Base-by-base conservation (phyloP, 176 grass and related monocot species). In the Cenchrus americanus region DNA sequence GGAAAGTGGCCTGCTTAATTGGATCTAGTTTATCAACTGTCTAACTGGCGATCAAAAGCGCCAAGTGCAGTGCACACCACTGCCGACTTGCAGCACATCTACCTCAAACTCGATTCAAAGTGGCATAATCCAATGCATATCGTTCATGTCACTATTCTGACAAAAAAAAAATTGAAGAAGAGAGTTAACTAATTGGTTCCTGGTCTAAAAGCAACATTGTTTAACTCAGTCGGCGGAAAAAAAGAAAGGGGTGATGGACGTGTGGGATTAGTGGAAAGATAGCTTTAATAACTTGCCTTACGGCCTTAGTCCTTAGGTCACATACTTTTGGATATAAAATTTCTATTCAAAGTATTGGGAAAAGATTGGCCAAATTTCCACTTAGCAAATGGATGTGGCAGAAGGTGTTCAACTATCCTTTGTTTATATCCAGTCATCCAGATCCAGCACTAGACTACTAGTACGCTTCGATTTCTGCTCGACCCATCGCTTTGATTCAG, bases 211-310 rank as follows among this genome's bases (percentile, higher is more conserved):
- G 66, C 24, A 59, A 19, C n/a, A 26, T 0, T 30, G 63, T 42
- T 71, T 71, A 73, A 40, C 24, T 42, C 14, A 79, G 86, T 79
- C 59, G 47, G 59, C 75, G 18, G 18, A 32, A 61, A 80, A 74
- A 48, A 5, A 66, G 57, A 32, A 15, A 1, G 15, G 1, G 18
- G 11, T 2, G 18, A 57, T 75, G 49, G 11, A 61, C 13, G 61
- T 27, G 34, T 24, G 74, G 37, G 49, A 68, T 42, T 68, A 4
- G 43, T 23, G 24, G 17, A 46, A 74, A 80, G 58, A 11, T 43
- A 27, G 44, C 6, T 73, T 66, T 52, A 60, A 10, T 50, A 50
- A 46, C 23, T 30, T 9, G 57, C 34, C 5, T 44, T 44, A 5
- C 7, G 42, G 42, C 49, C 43, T 24, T 55, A 3, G 17, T 43